Evolutionary conservation across 352 stramenopile genomes (phyloP), one percentile per base, ranked within the genome.

Genomic region (Paralagenidium karlingii): DNA sequence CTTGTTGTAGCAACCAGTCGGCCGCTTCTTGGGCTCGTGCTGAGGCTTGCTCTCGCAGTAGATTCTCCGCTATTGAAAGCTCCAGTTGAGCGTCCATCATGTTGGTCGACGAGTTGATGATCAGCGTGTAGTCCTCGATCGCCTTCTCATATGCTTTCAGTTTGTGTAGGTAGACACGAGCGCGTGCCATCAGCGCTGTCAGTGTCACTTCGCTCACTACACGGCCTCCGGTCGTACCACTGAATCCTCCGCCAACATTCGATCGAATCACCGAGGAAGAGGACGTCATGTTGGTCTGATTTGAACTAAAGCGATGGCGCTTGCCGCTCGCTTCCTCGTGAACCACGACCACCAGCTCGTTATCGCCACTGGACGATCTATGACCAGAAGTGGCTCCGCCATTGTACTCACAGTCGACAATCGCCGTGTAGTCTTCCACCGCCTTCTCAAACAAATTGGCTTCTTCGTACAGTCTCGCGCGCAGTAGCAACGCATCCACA

Each of bases 31-130:
- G 47, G 13, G 49, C 42, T 74, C 51, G 16, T 58, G 66, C 5
- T 45, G 45, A 13, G 26, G 33, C 11, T 74, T 65, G 37, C 66
- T 63, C 22, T 68, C 58, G 4, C 16, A 36, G 22, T 7, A 45
- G 13, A 16, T 50, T 25, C 2, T 47, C 21, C 5, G 65, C 70
- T 9, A 73, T 68, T 25, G 82, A 71, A 24, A 77, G 48, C 22
- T 89, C 76, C 24, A 85, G 49, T 52, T 89, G 76, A 7, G 76
- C 71, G n/a, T 89, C 76, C 56, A 89, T 53, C 25, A 85, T 55
- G 39, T 80, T 82, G n/a, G 69, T 54, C 30, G 63, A 63, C 8
- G 68, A 73, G 8, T 61, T 49, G 2, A 85, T 28, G 22, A 89
- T 82, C 9, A 54, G 54, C 16, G 63, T 27, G 34, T 85, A 89